These are phyloP conservation scores for Corynespora cassiicola DNA, from an alignment of 2,329 filamentous ascomycete genomes.

Conservation along the genomic window DNA sequence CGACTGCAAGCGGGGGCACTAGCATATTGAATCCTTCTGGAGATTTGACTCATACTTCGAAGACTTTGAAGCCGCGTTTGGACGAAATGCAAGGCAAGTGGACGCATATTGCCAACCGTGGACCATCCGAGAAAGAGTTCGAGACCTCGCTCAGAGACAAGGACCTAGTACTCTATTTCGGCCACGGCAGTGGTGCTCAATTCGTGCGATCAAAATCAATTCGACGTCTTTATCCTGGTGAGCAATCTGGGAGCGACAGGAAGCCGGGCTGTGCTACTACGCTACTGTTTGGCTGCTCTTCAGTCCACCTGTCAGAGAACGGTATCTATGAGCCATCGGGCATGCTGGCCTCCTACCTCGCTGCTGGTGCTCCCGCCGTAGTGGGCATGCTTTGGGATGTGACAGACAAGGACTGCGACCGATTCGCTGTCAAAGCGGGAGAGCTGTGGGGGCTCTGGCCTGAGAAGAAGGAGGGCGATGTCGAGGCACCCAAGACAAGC, in stretches of 20 bases:
- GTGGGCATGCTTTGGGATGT: constrained; percentile 98
- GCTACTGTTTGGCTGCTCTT: constrained; percentile 94
- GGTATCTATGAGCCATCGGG: constrained; percentile 88
- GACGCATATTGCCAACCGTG: constrained; percentile 71
- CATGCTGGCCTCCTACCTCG: constrained; percentile 89
- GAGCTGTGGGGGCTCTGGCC: constrained; percentile 83
- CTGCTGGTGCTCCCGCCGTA: constrained; percentile 79
- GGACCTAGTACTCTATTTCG: constrained; percentile 89
- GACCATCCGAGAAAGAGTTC: constrained; percentile 81
- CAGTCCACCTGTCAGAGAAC: constrained; percentile 77
- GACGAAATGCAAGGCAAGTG: constrained; percentile 60
- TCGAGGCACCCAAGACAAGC: constrained; percentile 28
- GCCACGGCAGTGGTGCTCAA: constrained; percentile 92
- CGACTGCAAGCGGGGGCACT: constrained; percentile 61
- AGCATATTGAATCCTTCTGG: constrained; percentile 91
- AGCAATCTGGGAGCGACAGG: constrained; percentile 31
- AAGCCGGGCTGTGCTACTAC: constrained; percentile 71
- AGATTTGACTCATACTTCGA: constrained; percentile 81
- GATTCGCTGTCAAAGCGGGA: constrained; percentile 80
- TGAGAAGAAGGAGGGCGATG: constrained; percentile 44
- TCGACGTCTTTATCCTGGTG: constrained; percentile 68
- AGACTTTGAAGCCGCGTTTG: constrained; percentile 73
- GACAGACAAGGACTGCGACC: constrained; percentile 95
- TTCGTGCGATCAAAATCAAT: constrained; percentile 89
- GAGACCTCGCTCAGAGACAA: constrained; percentile 68